Evolutionary conservation across 1,139 yeast species (phyloP).

Genomic region (Debaryomyces coudertii): DNA sequence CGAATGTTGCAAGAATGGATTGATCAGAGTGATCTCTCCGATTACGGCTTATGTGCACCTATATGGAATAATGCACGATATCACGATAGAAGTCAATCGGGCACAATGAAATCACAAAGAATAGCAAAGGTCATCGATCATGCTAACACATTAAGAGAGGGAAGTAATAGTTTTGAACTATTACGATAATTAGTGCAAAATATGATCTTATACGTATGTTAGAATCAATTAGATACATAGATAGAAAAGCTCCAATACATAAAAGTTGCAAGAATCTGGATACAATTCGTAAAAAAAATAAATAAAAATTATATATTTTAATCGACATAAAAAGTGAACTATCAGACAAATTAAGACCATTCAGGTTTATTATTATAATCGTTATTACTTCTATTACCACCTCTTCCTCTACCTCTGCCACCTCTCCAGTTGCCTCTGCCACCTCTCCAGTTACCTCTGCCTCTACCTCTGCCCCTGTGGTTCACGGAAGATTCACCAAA

Average conservation of each 20-base stretch:
- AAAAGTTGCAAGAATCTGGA: constrained; percentile 26
- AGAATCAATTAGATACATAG: background rate
- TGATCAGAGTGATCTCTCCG: constrained; percentile 18
- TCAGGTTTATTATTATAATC: constrained; percentile 40
- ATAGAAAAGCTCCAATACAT: background rate
- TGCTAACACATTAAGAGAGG: constrained; percentile 22
- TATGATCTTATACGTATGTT: background rate
- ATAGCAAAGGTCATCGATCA: constrained; percentile 22
- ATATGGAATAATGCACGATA: constrained; percentile 28
- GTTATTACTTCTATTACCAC: constrained; percentile 28
- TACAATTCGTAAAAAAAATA: background rate
- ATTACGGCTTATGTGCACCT: constrained; percentile 29
- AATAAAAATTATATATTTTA: background rate
- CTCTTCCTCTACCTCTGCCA: constrained; percentile 28
- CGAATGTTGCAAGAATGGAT: constrained; percentile 26
- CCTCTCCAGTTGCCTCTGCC: constrained; percentile 31
- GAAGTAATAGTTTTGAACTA: constrained; percentile 20
- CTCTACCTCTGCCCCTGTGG: constrained; percentile 37
- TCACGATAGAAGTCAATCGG: constrained; percentile 21
- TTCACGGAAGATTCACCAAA: constrained; percentile 58
- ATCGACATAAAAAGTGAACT: background rate
- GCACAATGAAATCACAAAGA: constrained; percentile 25
- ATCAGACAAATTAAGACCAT: constrained; percentile 34
- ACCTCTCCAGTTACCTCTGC: constrained; percentile 23
- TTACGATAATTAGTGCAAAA: background rate